Evolutionary conservation across 2,329 filamentous ascomycete genomes (phyloP).

Genomic region (Bimuria novae-zelandiae): DNA sequence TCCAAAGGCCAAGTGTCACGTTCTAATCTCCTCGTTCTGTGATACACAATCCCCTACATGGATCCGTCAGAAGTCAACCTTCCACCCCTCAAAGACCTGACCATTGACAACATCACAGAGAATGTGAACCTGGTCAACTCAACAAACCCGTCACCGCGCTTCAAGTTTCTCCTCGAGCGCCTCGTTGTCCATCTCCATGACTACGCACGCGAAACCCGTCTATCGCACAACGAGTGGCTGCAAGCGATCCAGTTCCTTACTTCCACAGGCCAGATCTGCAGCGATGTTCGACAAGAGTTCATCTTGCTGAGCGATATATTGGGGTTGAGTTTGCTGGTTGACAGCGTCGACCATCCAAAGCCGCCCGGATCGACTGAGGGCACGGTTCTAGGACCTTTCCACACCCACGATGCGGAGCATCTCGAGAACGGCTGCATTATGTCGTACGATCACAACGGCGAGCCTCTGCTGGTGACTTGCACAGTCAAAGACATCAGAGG

Average conservation of each 20-base stretch:
- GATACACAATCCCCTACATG: too few species aligned
- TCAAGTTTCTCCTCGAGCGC: slow-evolving; percentile 73
- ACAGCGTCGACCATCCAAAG: slow-evolving; percentile 82
- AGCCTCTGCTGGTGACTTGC: slow-evolving; percentile 72
- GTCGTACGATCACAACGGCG: slow-evolving; percentile 69
- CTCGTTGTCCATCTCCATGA: slow-evolving; percentile 80
- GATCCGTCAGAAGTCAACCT: too few species aligned
- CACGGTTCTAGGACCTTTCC: slow-evolving; percentile 80
- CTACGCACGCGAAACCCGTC: slow-evolving; percentile 76
- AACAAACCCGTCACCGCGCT: slow-evolving; percentile 65
- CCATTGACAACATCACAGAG: slow-evolving; percentile 78
- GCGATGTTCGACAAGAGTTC: slow-evolving; percentile 66
- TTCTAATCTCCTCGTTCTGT: too few species aligned
- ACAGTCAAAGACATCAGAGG: slow-evolving; percentile 68
- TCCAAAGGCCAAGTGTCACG: too few species aligned
- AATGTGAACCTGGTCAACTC: slow-evolving; percentile 78
- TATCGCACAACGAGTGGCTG: slow-evolving; percentile 81
- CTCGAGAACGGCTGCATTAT: slow-evolving; percentile 64
- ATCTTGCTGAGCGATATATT: slow-evolving; percentile 71
- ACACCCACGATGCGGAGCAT: slow-evolving; percentile 73
- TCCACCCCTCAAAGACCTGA: slow-evolving; percentile 74
- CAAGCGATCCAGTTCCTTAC: slow-evolving; percentile 72
- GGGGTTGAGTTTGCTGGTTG: slow-evolving; percentile 77
- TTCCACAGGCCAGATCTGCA: slow-evolving; percentile 72
- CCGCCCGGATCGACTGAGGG: slow-evolving; percentile 72